Base-by-base conservation (phyloP, 75 land plant genomes). In the Sequoia sempervirens region DNA sequence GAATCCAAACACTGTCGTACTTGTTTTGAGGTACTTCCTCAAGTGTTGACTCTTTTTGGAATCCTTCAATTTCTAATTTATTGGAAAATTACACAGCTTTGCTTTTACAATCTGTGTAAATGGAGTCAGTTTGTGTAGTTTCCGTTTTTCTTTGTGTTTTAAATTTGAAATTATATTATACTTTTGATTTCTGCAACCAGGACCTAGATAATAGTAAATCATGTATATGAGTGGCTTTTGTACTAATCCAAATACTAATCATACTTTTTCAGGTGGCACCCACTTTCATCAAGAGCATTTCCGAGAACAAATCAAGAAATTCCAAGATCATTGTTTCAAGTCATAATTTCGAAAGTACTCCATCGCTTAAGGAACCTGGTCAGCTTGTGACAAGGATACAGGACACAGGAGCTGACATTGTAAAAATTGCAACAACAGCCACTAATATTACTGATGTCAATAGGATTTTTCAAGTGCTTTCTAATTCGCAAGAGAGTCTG, bases 391-490 rank as follows among this genome's bases (percentile, higher is more conserved):
- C 88, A 52, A 85, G 85, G 36, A 92, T 95, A 64, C 93, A 93
- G 84, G 85, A 89, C 26, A 81, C 89, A 73, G 96, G 96, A 80
- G 96, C 96, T 53, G 96, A 95, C 75, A 92, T 95, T 73, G 91
- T 93, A n/a, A 95, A 95, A 74, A 85, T 95, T 74, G 95, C 92
- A 54, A 93, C 95, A 74, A 90, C 90, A 43, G 96, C 95, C 76
- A 79, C 84, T 34, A 90, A 93, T 56, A 84, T 95, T 17, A 88
- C 90, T 54, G 96, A 95, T 87, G 92, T 93, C 28, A 86, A 91
- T 58, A 88, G 91, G 5, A 83, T 95, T 79, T 92, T 95, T 72
- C 92, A 90, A 45, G 82, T 93, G 73, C 88, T 90, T 37, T 88
- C 87, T 40, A 89, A 89, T 84, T 90, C 87, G 50, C 92, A 95